Evolutionary conservation across 371 early-diverging fungal species (phyloP).

Genomic region (Homolaphlyctis polyrhiza): DNA sequence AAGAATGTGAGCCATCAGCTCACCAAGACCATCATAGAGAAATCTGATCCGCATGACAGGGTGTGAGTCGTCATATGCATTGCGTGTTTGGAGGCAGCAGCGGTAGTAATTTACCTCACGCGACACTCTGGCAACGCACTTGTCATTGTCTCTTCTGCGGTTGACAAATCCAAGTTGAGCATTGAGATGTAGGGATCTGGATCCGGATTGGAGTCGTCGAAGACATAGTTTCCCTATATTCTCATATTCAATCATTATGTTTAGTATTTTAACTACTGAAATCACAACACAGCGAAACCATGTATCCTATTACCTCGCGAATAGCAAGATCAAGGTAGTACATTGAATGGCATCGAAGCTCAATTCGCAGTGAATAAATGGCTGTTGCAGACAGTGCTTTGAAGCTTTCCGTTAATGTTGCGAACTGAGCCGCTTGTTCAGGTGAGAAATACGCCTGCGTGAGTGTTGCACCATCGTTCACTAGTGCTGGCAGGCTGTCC

Average conservation of each 20-base stretch:
- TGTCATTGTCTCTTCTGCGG: background rate
- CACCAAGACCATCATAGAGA: constrained; percentile 77
- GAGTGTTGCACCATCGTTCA: constrained; percentile 17
- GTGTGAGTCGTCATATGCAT: background rate
- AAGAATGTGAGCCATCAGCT: constrained; percentile 66
- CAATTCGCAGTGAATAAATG: constrained; percentile 74
- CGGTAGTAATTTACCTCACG: background rate
- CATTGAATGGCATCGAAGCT: constrained; percentile 80
- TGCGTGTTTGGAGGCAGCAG: background rate
- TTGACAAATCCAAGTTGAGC: constrained; percentile 1
- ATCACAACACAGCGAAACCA: background rate
- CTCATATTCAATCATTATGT: background rate
- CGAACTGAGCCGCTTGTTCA: constrained; percentile 19
- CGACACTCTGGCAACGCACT: background rate
- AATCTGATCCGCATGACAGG: constrained; percentile 46
- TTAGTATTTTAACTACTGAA: background rate
- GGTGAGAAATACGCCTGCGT: constrained; percentile 21
- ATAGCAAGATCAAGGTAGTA: constrained; percentile 86
- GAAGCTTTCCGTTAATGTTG: constrained; percentile 48
- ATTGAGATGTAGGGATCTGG: constrained; percentile 1
- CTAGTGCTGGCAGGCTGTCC: constrained; percentile 31
- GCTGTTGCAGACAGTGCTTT: constrained; percentile 71
- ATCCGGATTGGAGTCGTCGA: background rate
- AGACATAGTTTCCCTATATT: constrained; percentile 2
- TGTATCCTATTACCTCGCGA: constrained; percentile 60